Conservation (phyloP, 495 filamentous ascomycete species). For the Chaetomidium leptoderma region DNA sequence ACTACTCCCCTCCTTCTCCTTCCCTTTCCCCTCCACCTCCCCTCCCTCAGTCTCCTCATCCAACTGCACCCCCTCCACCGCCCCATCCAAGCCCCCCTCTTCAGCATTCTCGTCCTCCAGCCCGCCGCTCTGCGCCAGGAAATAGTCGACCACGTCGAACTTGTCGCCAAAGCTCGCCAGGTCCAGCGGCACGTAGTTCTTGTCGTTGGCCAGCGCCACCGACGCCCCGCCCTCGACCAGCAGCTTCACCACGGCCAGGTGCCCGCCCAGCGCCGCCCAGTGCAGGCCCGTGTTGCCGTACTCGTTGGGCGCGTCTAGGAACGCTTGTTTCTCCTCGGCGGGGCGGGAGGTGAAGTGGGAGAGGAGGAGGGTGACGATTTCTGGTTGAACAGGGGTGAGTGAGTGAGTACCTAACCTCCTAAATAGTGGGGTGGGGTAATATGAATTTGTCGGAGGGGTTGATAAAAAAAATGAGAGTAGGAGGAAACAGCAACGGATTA, state of each 20-base stretch:
- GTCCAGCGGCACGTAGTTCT: slow-evolving; percentile 80
- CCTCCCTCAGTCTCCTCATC: slow-evolving; percentile 5
- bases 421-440: neutral
- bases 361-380: slow-evolving; percentile 40
- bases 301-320: slow-evolving; percentile 66
- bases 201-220: slow-evolving; percentile 66
- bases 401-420: neutral
- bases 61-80: neutral
- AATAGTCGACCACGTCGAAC: slow-evolving; percentile 61
- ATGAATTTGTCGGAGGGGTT: neutral
- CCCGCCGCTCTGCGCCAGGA: slow-evolving; percentile 53
- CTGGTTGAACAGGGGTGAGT: slow-evolving; percentile 21
- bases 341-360: slow-evolving; percentile 32
- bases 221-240: slow-evolving; percentile 63
- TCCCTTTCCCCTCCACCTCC: slow-evolving; percentile 8
- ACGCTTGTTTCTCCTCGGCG: slow-evolving; percentile 35
- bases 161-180: slow-evolving; percentile 74
- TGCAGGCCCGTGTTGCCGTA: slow-evolving; percentile 86
- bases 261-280: slow-evolving; percentile 87
- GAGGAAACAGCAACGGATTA: neutral
- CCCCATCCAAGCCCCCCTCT: slow-evolving; percentile 18
- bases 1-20: neutral
- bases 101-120: slow-evolving; percentile 49
- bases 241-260: slow-evolving; percentile 70
- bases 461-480: neutral